Base-by-base conservation (phyloP, 441 rosid species). In the Gossypium gossypioides region DNA sequence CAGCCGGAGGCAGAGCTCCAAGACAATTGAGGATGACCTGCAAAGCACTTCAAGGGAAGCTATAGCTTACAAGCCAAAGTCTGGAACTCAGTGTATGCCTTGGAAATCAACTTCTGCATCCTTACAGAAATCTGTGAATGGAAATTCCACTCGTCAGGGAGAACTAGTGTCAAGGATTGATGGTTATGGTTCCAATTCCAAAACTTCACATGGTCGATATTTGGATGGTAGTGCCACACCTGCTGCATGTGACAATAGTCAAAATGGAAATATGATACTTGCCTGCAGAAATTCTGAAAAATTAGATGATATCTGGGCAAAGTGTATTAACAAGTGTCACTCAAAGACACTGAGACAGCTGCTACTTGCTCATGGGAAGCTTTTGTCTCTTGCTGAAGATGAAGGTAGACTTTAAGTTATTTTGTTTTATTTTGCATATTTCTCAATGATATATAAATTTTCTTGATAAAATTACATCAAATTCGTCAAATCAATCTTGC, bases 301-400 rank as follows among this genome's bases (percentile, higher is more conserved):
- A 81, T 85, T 95, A 62, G 85, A 83, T 32, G 75, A 70, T 54
- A 86, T 95, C 24, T 95, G 99, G 99, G 87, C 76, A 44, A 88
- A 79, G 66, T 91, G 97, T 78, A 90, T 95, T 75, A 92, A 84
- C 72, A 89, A 78, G 80, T 95, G 99, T 74, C 98, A 95, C 80
- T 95, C 98, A 5, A 92, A 87, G 79, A 95, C 98, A 40, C 79
- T 95, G 72, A 86, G 88, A 83, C 96, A 86, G 82, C 87, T 95
- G 24, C 86, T 95, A 50, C 88, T 72, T 80, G 78, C 85, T 63
- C 86, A 92, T 77, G 95, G 92, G 74, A 92, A 83, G 84, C 96
- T 95, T 74, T 79, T 90, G 77, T 91, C 99, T 34, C 81, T 91
- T 72, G 80, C 95, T 70, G 96, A 92, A 81, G 83, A 83, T 48